phyloP scores from a whole-genome alignment of 108 stramenopile genomes.

The Mediolabrus comicus region DNA sequence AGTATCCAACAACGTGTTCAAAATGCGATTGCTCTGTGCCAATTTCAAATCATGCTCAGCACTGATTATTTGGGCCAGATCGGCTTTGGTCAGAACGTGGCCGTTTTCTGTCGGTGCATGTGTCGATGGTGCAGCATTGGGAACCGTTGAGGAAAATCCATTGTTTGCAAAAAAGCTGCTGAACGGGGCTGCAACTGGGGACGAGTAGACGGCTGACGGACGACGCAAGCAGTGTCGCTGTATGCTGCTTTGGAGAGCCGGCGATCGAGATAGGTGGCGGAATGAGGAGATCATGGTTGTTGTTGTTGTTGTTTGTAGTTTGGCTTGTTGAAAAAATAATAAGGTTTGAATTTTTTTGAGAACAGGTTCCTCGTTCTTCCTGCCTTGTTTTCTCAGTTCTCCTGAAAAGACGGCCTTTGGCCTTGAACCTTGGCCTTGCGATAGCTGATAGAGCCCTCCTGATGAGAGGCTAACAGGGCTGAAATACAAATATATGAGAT shows the following conservation, averaged over 20 bases:
- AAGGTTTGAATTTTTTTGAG: background rate
- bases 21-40: background rate
- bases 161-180: background rate
- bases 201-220: too few relatives aligned
- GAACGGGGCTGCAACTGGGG: background rate
- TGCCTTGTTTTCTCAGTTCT: too few relatives aligned
- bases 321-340: too few relatives aligned
- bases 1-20: background rate
- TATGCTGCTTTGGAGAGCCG: background rate
- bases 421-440: too few relatives aligned
- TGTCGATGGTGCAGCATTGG: background rate
- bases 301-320: too few relatives aligned
- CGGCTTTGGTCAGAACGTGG: background rate
- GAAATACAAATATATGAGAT: too few relatives aligned
- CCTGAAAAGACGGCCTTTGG: too few relatives aligned
- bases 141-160: background rate
- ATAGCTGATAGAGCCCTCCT: too few relatives aligned
- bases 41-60: background rate
- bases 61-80: background rate
- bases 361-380: background rate
- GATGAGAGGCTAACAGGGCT: too few relatives aligned
- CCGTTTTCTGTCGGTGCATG: background rate
- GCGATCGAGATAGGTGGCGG: background rate
- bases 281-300: background rate
- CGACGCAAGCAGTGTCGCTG: background rate